These are phyloP conservation scores for Ligustrum vulgare DNA, from an alignment of 257 asterid species.

Conservation along the genomic window DNA sequence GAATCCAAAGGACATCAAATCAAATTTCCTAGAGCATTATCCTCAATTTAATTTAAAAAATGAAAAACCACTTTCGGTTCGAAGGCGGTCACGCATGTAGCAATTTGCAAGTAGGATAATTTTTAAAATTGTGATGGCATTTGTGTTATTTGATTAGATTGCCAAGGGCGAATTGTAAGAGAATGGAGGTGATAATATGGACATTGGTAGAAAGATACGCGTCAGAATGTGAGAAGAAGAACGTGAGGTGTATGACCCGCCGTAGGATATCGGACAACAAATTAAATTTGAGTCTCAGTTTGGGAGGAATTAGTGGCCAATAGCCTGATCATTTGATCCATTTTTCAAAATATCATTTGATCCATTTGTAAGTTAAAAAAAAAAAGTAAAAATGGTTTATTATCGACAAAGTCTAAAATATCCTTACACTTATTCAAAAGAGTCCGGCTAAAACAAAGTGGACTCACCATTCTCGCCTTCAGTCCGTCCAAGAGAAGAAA, in stretches of 20 bases:
- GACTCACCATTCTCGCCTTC: too few relatives aligned
- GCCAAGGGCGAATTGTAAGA: not conserved
- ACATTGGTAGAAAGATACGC: conserved; percentile 6
- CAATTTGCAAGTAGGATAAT: not conserved
- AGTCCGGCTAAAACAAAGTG: too few relatives aligned
- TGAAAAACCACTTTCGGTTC: not conserved
- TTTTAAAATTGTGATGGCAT: not conserved
- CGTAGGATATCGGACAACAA: conserved; percentile 23
- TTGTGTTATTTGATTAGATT: not conserved
- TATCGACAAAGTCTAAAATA: too few relatives aligned
- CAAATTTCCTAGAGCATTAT: not conserved
- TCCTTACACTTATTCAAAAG: too few relatives aligned
- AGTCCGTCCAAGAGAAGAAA: too few relatives aligned
- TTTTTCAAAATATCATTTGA: too few relatives aligned
- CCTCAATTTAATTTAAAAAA: not conserved
- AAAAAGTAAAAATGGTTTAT: too few relatives aligned
- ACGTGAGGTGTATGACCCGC: conserved; percentile 21
- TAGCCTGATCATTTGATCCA: too few relatives aligned
- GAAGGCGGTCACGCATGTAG: not conserved
- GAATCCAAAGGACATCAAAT: not conserved
- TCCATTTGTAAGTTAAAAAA: too few relatives aligned
- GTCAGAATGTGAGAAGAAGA: not conserved
- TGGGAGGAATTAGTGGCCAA: too few relatives aligned
- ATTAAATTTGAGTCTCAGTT: too few relatives aligned
- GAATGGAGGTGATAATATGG: not conserved